Evolutionary conservation across 2,329 filamentous ascomycete genomes (phyloP).

Genomic region (Aspergillus fructus): DNA sequence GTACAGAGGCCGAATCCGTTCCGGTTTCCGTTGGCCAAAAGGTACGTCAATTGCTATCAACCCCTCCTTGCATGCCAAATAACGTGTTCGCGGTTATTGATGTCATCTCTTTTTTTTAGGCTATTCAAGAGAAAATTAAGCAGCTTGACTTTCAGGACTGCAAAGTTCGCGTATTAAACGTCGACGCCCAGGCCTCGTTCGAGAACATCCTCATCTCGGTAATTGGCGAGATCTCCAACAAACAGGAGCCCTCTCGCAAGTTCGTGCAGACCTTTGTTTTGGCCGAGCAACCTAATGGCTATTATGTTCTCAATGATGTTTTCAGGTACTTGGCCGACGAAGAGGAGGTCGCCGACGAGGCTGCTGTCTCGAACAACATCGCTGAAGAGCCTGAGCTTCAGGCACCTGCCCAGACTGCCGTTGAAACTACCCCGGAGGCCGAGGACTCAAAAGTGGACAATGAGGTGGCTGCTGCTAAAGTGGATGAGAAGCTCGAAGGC

Average conservation of each 20-base stretch:
- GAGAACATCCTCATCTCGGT: constrained; percentile 97
- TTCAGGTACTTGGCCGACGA: constrained; percentile 90
- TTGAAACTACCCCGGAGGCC: constrained; percentile 18
- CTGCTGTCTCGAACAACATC: constrained; percentile 46
- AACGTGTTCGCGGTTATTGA: background rate
- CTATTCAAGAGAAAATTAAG: constrained; percentile 93
- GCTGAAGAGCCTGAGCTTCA: constrained; percentile 37
- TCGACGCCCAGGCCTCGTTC: constrained; percentile 90
- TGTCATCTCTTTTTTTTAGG: constrained; percentile 50
- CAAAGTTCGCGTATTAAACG: constrained; percentile 97
- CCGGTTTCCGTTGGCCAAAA: constrained; percentile 82
- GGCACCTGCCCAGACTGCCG: constrained; percentile 25
- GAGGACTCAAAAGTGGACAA: constrained; percentile 34
- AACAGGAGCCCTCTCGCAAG: constrained; percentile 84
- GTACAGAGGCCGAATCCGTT: constrained; percentile 84
- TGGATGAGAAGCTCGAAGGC: constrained; percentile 74
- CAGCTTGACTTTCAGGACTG: constrained; percentile 91
- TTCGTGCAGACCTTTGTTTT: constrained; percentile 98
- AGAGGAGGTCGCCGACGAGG: constrained; percentile 50
- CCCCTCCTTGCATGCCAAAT: background rate
- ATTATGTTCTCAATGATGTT: constrained; percentile 98
- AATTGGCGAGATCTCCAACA: constrained; percentile 97
- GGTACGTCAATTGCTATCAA: constrained; percentile 54
- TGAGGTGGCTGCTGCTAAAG: constrained; percentile 50
- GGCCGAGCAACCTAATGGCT: constrained; percentile 91